Conservation (phyloP, 78 protist species). For the Isochrysis galbana region DNA sequence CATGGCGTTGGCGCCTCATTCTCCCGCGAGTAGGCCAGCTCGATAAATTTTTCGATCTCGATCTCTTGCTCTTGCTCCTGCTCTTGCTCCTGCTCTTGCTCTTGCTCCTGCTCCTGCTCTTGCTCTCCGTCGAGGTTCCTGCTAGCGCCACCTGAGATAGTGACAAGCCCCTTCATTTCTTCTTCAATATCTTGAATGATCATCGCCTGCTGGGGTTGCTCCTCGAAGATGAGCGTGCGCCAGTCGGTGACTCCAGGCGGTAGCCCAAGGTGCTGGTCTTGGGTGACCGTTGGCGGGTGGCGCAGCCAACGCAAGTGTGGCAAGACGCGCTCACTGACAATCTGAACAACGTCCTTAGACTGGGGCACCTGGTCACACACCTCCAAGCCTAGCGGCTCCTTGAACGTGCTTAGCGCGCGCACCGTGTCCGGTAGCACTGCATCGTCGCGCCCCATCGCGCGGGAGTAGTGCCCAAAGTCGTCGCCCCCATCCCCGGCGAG, state of each 20-base stretch:
- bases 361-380: not conserved
- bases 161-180: too few species aligned
- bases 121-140: conserved; percentile 47
- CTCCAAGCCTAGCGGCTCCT: not conserved
- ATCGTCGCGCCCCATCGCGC: not conserved
- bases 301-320: not conserved
- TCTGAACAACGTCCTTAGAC: not conserved
- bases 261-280: not conserved
- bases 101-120: too few species aligned
- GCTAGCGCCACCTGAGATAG: too few species aligned
- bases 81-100: too few species aligned
- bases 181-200: too few species aligned
- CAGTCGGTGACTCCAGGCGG: not conserved
- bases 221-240: not conserved
- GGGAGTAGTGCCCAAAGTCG: not conserved
- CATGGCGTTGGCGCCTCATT: not conserved
- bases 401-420: not conserved
- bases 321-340: not conserved
- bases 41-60: conserved; percentile 44
- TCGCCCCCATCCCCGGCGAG: too few species aligned
- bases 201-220: conserved; percentile 27
- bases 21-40: not conserved
- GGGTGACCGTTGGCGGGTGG: not conserved
- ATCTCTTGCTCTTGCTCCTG: conserved; percentile 36
- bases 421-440: not conserved